These are phyloP conservation scores for Leccinum variabile DNA, from an alignment of 1,284 basidiomycete species.

Conservation along the genomic window DNA sequence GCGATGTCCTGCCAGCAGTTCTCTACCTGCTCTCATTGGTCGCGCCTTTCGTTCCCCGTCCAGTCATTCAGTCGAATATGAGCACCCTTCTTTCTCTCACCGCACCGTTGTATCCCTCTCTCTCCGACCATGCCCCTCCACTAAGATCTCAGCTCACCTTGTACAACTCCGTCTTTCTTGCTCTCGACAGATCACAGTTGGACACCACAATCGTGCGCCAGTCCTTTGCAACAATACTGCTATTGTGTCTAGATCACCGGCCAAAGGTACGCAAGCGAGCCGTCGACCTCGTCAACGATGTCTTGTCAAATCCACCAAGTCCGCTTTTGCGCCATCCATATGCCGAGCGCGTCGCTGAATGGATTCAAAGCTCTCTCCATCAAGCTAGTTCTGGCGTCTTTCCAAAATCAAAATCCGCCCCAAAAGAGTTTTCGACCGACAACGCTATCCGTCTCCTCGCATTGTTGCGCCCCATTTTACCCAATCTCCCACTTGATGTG, in stretches of 20 bases:
- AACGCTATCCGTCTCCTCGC: conserved; percentile 81
- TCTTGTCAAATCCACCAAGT: conserved; percentile 72
- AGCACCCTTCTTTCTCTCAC: conserved; percentile 67
- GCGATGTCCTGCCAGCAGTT: conserved; percentile 82
- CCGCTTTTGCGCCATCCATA: conserved; percentile 86
- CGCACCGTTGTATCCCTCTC: conserved; percentile 71
- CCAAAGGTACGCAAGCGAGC: conserved; percentile 95
- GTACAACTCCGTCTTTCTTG: conserved; percentile 64
- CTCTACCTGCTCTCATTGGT: conserved; percentile 87
- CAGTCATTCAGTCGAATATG: conserved; percentile 70
- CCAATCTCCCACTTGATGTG: conserved; percentile 66
- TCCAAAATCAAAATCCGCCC: conserved; percentile 53
- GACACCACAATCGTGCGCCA: conserved; percentile 71
- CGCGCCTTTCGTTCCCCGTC: conserved; percentile 73
- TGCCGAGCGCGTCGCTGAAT: conserved; percentile 75
- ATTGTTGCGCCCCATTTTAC: conserved; percentile 64
- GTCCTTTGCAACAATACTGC: conserved; percentile 76
- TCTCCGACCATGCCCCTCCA: conserved; percentile 66
- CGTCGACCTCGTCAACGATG: conserved; percentile 79
- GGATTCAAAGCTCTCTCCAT: conserved; percentile 70
- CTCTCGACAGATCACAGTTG: conserved; percentile 72
- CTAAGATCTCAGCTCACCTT: conserved; percentile 76
- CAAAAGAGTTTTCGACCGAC: conserved; percentile 67
- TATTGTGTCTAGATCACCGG: conserved; percentile 82
- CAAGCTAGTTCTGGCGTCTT: conserved; percentile 63